Evolutionary conservation across 2,329 filamentous ascomycete species (phyloP).

Genomic region (Pseudocercospora fijiensis): DNA sequence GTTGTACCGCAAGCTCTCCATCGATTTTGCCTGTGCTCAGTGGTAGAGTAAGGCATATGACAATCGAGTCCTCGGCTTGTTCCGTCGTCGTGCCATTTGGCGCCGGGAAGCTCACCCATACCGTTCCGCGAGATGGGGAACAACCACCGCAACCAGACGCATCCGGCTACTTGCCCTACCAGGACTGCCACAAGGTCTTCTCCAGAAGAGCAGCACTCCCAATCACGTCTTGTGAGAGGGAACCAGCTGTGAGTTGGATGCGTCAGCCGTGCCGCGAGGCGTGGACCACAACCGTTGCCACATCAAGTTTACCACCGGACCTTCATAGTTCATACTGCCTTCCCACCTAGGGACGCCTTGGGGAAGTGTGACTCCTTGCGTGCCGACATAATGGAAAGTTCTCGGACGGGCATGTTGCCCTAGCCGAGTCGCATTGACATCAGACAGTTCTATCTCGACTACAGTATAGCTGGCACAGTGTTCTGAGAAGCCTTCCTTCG

Average conservation of each 20-base stretch:
- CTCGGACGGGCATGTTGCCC: no score
- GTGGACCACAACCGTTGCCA: conserved; percentile 26
- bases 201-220: conserved; percentile 32
- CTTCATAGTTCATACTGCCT: conserved; percentile 38
- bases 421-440: no score
- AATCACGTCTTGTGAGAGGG: conserved; percentile 34
- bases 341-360: conserved; percentile 20
- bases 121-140: neutral
- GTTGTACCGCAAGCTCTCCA: neutral
- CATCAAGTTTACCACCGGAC: conserved; percentile 32
- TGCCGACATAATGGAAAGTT: conserved; percentile 31
- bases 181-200: conserved; percentile 33
- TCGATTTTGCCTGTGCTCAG: neutral
- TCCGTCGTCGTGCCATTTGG: neutral
- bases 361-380: conserved; percentile 37
- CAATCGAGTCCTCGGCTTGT: neutral
- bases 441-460: no score
- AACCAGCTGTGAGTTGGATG: conserved; percentile 33
- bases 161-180: conserved; percentile 32
- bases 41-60: neutral
- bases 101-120: neutral
- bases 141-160: conserved; percentile 27
- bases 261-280: conserved; percentile 20
- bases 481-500: no score
- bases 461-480: no score